Base-by-base conservation (phyloP, 2,329 filamentous ascomycete genomes). In the Pyricularia sp. region DNA sequence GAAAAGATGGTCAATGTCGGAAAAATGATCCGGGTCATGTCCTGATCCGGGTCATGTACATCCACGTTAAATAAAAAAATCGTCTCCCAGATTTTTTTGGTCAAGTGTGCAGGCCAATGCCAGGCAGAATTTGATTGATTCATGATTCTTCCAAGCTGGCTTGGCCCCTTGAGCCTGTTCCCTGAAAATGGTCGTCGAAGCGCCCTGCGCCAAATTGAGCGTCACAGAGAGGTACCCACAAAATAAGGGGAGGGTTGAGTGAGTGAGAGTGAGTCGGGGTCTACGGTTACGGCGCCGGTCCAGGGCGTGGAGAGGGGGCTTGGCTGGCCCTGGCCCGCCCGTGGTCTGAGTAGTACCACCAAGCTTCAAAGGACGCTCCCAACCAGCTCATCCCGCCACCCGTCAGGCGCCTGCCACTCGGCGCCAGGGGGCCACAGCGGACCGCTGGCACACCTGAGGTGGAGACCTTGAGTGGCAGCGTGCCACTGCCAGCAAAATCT, bases 351-450 rank as follows among this genome's bases (percentile, higher is more conserved):
- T 49, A 19, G 40, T 49, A 49, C 53, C 22, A 57, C 53, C 53
- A 57, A 3, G 53, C 22, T 12, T 28, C 53, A 12, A 57, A 57
- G 53, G 40, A 49, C 19, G 19, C 40, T 49, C 40, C 40, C 40
- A 53, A 24, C 53, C 53, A 57, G 53, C 53, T 13, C 24, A 28
- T 63, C 61, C 65, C 65, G 62, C 65, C 62, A 63, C 62, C 31
- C 62, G 62, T 64, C 49, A 59, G 62, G 53, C 65, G 59, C 59
- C 64, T 65, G 64, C 64, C 65, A 65, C 64, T 55, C 26, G 40
- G 53, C 53, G 53, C 53, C 53, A 57, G 53, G 53, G 53, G 53
- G 53, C 53, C 13, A 57, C 53, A 57, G 53, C 53, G 53, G 53
- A 57, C 53, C 53, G 53, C 53, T 57, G 53, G 53, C 53, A 57